These are phyloP conservation scores for Ambrosia artemisiifolia DNA, from an alignment of 129 eudicot genomes.

Conservation along the genomic window DNA sequence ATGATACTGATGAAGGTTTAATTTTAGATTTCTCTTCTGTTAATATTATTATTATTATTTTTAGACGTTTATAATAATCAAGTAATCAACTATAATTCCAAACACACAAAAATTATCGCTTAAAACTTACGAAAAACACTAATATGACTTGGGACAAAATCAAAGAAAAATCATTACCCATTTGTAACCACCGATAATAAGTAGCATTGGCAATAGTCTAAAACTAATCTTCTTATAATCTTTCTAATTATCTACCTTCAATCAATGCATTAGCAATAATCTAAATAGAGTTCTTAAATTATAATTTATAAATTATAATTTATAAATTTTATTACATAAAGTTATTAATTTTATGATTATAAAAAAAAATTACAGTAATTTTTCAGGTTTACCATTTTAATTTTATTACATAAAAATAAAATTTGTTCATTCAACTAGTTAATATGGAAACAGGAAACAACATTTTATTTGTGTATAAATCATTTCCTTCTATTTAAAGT, in stretches of 20 bases:
- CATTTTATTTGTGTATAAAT: background rate
- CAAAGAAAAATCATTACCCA: background rate
- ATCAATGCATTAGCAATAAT: background rate
- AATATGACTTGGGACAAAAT: conserved; percentile 5
- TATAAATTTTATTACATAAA: too few relatives aligned
- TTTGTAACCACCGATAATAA: background rate
- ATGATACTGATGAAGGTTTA: background rate
- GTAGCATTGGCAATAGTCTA: background rate
- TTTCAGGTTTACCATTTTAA: too few relatives aligned
- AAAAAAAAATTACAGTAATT: too few relatives aligned
- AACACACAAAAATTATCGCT: conserved; percentile 11
- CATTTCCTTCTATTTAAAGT: background rate
- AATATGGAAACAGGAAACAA: background rate
- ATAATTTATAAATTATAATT: too few relatives aligned
- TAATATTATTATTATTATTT: background rate
- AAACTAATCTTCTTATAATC: background rate
- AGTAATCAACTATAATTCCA: background rate
- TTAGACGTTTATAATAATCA: too few relatives aligned
- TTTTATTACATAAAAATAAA: too few relatives aligned
- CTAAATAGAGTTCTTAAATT: background rate
- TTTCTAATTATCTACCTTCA: background rate
- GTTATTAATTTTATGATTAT: too few relatives aligned
- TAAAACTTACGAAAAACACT: conserved; percentile 7
- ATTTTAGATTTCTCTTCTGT: background rate
- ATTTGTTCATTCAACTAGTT: too few relatives aligned